These are phyloP conservation scores for Chalara sp. DNA, from an alignment of 2,329 filamentous ascomycete genomes.

Conservation along the genomic window DNA sequence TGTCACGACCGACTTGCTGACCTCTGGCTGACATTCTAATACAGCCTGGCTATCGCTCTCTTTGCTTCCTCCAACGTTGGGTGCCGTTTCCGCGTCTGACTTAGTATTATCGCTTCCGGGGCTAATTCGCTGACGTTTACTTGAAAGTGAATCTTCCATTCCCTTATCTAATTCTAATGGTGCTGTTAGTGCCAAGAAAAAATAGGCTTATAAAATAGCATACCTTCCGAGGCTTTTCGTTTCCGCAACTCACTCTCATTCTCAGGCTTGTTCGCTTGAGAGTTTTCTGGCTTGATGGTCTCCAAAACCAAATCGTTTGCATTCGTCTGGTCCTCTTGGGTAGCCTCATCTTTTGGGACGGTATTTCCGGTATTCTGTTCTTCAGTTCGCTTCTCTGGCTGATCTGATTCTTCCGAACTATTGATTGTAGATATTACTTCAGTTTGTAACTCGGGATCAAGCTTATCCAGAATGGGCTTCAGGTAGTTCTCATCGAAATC, in stretches of 20 bases:
- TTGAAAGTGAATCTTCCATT: neutral
- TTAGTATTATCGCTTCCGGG: no score
- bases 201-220: no score
- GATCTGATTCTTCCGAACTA: conserved; percentile 18
- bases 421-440: conserved; percentile 59
- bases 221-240: neutral
- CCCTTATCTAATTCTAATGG: neutral
- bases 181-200: neutral
- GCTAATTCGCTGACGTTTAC: no score
- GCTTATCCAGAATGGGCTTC: conserved; percentile 56
- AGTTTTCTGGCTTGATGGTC: neutral
- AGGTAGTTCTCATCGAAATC: conserved; percentile 76
- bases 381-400: neutral
- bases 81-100: neutral
- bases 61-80: neutral
- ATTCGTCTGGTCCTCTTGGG: neutral
- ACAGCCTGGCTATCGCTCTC: neutral
- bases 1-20: conserved; percentile 21
- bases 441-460: conserved; percentile 58
- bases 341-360: conserved; percentile 1
- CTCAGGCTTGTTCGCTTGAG: neutral
- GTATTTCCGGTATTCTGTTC: conserved; percentile 8
- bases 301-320: no score
- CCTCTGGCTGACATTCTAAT: conserved; percentile 1
- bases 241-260: neutral